Evolutionary conservation across 1,139 yeast species (phyloP), one percentile per base, ranked within the genome.

Genomic region (Pichia sp.): DNA sequence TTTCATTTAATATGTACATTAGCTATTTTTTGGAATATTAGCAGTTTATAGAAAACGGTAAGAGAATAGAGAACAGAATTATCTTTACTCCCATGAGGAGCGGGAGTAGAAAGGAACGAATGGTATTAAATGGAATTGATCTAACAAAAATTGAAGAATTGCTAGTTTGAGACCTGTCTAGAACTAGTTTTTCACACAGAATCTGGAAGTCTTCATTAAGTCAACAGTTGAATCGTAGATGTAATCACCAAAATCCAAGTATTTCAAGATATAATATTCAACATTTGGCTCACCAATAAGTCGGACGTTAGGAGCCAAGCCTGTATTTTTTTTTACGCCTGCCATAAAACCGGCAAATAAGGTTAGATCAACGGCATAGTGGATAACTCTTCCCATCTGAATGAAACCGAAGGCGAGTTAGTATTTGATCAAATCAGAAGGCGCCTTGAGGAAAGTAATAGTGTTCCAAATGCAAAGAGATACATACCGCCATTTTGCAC

Each of bases 261-360:
- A 91, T 52, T 76, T 80, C 24, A 64, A 63, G 14, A 79, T 64
- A 51, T 81, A 79, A 29, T 70, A 66, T 51, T 71, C 71, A 11
- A 80, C 63, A 27, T 78, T 81, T 34, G 74, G 57, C 38, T 67
- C 64, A 13, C 60, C 60, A 4, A 67, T 45, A 2, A 52, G 32
- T 11, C 62, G 62, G 10, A 63, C 38, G 44, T 68, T 67, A 24
- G 69, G 67, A 2, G 86, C 72, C 30, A 88, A 65, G 0, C 97
- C 97, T 4, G 96, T 81, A 49, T 79, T 78, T 56, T 95, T 74
- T 60, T 81, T 85, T 34, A 91, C 77, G 2, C 96, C 97, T 1
- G 97, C 95, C 38, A 91, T 66, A 37, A 87, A 73, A 0, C 95
- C 81, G 1, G 96, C 82, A 5, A 86, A 67, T 30, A 91, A 67